These are phyloP conservation scores for Cryptosporidium tyzzeri DNA, from an alignment of 169 alveolate species.

Conservation along the genomic window DNA sequence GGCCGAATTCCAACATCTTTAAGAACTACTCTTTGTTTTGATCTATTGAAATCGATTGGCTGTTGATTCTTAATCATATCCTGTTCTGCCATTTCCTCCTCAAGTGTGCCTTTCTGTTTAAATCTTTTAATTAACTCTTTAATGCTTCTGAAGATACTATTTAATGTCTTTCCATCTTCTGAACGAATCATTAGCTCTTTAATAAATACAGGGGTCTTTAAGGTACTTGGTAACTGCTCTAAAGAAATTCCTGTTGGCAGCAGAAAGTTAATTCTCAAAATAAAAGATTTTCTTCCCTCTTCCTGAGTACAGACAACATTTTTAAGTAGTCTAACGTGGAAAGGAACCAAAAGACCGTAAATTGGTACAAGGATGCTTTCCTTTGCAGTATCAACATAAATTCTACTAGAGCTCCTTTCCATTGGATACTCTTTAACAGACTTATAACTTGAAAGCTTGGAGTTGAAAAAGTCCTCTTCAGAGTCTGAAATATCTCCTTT, in stretches of 20 bases:
- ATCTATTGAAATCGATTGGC: slow-evolving; percentile 70
- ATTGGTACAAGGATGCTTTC: slow-evolving; percentile 86
- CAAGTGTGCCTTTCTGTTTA: slow-evolving; percentile 92
- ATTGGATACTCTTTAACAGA: slow-evolving; percentile 82
- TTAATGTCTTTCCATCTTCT: slow-evolving; percentile 85
- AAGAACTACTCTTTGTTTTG: slow-evolving; percentile 82
- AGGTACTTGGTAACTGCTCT: slow-evolving; percentile 84
- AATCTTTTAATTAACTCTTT: slow-evolving; percentile 94
- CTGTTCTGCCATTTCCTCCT: slow-evolving; percentile 90
- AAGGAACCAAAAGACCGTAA: slow-evolving; percentile 84
- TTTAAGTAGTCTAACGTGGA: slow-evolving; percentile 86
- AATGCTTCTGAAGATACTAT: slow-evolving; percentile 86
- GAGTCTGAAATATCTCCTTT: slow-evolving; percentile 78
- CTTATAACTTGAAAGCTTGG: slow-evolving; percentile 81
- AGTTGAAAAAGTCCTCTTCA: slow-evolving; percentile 81
- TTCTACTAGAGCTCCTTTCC: slow-evolving; percentile 81
- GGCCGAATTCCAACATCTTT: slow-evolving; percentile 86
- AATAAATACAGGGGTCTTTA: slow-evolving; percentile 90
- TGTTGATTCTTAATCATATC: slow-evolving; percentile 86
- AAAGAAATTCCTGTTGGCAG: slow-evolving; percentile 92
- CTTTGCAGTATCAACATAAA: slow-evolving; percentile 82
- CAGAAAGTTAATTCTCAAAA: slow-evolving; percentile 92
- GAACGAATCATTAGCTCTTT: slow-evolving; percentile 94
- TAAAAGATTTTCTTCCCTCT: slow-evolving; percentile 86
- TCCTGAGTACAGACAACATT: slow-evolving; percentile 91